A percentile compares a stretch with the other conserved stretches of the same genome.
Evolutionary conservation across 2,329 filamentous ascomycete species (phyloP).

Genomic region (Xylariales sp.): DNA sequence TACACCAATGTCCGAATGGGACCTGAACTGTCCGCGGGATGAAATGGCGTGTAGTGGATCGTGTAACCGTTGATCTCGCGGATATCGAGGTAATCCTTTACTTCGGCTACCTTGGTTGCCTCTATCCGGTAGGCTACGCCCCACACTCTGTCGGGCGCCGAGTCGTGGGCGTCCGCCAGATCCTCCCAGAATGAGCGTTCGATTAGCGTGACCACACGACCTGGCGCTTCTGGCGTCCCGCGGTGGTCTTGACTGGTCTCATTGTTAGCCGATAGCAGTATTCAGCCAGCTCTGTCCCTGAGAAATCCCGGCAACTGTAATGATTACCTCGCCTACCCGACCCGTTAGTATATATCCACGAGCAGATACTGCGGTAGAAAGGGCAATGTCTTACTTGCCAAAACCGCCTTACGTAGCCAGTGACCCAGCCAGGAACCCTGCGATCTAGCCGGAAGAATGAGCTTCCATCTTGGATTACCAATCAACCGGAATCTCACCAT

Average conservation of each 20-base stretch:
- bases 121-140: slow-evolving; percentile 87
- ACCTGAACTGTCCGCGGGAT: slow-evolving; percentile 41
- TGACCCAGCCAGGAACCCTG: slow-evolving; percentile 83
- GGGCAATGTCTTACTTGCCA: slow-evolving; percentile 99
- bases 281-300: background rate
- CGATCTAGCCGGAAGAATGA: slow-evolving; percentile 54
- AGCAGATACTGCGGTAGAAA: too few relatives aligned
- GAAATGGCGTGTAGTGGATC: slow-evolving; percentile 85
- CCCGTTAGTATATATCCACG: too few relatives aligned
- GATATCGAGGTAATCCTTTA: slow-evolving; percentile 87
- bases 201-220: slow-evolving; percentile 90
- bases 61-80: slow-evolving; percentile 97
- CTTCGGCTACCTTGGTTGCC: slow-evolving; percentile 67
- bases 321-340: too few relatives aligned
- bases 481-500: slow-evolving; percentile 55
- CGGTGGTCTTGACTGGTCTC: slow-evolving; percentile 79
- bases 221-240: slow-evolving; percentile 81
- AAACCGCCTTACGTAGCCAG: slow-evolving; percentile 89
- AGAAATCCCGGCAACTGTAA: background rate
- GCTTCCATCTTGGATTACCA: background rate
- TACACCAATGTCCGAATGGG: slow-evolving; percentile 68
- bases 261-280: background rate
- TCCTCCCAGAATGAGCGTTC: slow-evolving; percentile 78
- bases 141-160: slow-evolving; percentile 69
- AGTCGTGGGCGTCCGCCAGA: slow-evolving; percentile 62